Conservation (phyloP, 345 rosid species). For the Psidium guajava region DNA sequence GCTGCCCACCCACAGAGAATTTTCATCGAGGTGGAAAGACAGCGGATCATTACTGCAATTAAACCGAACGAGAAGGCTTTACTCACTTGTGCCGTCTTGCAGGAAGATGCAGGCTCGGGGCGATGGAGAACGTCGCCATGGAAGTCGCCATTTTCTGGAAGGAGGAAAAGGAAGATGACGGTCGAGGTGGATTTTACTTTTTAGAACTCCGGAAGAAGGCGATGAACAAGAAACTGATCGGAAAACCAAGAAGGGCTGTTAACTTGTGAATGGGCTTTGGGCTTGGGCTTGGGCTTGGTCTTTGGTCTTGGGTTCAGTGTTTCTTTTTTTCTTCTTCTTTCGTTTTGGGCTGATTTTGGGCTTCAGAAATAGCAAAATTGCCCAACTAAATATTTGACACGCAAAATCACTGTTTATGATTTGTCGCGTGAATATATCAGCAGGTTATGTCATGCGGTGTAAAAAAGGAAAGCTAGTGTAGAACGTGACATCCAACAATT, state of each 20-base stretch:
- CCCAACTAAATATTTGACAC: too few relatives aligned
- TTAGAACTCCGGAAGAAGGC: not conserved
- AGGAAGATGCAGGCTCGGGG: not conserved
- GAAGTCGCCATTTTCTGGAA: not conserved
- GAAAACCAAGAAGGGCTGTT: not conserved
- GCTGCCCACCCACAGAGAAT: not conserved
- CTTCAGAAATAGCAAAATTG: not conserved
- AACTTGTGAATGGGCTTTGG: not conserved
- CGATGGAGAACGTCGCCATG: not conserved
- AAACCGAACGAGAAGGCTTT: not conserved
- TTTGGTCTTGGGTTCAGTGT: not conserved
- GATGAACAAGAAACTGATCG: not conserved
- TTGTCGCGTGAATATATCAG: too few relatives aligned
- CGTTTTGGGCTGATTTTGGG: not conserved
- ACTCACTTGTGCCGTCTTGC: not conserved
- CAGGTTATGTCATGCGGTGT: not conserved
- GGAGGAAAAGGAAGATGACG: not conserved
- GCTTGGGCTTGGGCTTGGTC: not conserved
- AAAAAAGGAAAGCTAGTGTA: not conserved
- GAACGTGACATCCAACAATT: not conserved
- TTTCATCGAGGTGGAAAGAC: not conserved
- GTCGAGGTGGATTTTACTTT: not conserved
- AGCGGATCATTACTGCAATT: not conserved
- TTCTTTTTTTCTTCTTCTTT: not conserved
- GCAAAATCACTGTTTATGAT: too few relatives aligned